Evolutionary conservation across 306 rosid genomes (phyloP).

Genomic region (Vicia sativa): DNA sequence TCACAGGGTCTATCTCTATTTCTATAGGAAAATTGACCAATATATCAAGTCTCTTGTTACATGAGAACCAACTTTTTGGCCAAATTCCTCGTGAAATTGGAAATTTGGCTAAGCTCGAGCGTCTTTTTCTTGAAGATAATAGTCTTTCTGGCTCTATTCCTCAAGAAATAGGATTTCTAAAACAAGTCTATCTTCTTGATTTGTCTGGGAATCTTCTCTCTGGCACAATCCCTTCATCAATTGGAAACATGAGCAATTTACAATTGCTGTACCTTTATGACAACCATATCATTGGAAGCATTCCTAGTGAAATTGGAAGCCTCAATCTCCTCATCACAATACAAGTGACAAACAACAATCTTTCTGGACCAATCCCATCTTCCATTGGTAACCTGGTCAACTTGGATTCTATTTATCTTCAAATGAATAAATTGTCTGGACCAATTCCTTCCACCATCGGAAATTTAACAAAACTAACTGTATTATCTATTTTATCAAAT

Average conservation of each 20-base stretch:
- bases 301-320: not conserved
- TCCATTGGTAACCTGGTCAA: not conserved
- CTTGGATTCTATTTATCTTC: not conserved
- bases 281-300: not conserved
- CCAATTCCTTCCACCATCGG: not conserved
- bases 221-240: not conserved
- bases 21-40: not conserved
- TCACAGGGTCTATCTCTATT: not conserved
- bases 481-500: too few species aligned
- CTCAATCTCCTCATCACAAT: not conserved
- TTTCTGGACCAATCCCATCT: not conserved
- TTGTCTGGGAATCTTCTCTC: not conserved
- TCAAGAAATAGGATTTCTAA: not conserved
- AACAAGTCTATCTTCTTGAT: not conserved
- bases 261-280: not conserved
- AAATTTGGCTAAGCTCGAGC: not conserved
- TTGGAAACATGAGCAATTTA: conserved; percentile 8
- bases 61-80: not conserved
- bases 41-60: not conserved
- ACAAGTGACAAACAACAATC: not conserved
- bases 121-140: not conserved
- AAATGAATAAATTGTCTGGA: not conserved
- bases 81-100: not conserved
- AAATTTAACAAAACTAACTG: too few species aligned
- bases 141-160: not conserved